Evolutionary conservation across 148 eudicot species (phyloP), one percentile per base, ranked within the genome.

Genomic region (Gaultheria prostrata): DNA sequence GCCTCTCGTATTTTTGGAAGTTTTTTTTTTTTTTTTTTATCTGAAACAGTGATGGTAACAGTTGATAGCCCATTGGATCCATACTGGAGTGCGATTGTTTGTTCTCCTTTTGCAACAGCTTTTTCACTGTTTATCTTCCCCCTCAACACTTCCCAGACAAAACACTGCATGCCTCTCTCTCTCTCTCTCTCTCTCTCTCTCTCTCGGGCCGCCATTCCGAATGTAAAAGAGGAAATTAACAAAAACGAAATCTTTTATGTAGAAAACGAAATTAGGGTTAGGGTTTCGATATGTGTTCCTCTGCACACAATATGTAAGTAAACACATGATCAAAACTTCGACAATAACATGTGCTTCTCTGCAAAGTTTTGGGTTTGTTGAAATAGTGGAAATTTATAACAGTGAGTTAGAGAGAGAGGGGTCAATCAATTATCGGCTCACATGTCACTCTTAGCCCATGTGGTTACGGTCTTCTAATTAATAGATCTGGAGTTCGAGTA

Each of bases 101-200:
- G 30, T n/a, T 61, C 67, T 65, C 71, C 67, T 21, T 61, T 61
- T 61, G 69, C 28, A 61, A 61, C 69, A 21, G 69, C 30, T 61
- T 61, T 61, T 61, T 63, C 70, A 63, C 70, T 63, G 14, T n/a
- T 24, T 9, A 3, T 3, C 0, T 4, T 11, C 71, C 32, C 33
- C 71, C 35, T 3, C 17, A 65, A 28, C 71, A 12, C 71, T 28
- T 26, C 71, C 35, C 33, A 65, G 71, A 65, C 71, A 26, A 65
- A 26, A 65, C 71, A 28, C 15, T 65, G 70, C 30, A 24, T 63
- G 6, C 32, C 71, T 9, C 71, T 26, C 33, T 65, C 32, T 8
- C 13, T 61, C 69, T 24, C 32, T 24, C 69, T 63, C 69, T 61
- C 69, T 61, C 70, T 65, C 71, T 65, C 67, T 59, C 71, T 65